phyloP scores from a whole-genome alignment of 306 rosid genomes.

The Boehmeria nivea region DNA sequence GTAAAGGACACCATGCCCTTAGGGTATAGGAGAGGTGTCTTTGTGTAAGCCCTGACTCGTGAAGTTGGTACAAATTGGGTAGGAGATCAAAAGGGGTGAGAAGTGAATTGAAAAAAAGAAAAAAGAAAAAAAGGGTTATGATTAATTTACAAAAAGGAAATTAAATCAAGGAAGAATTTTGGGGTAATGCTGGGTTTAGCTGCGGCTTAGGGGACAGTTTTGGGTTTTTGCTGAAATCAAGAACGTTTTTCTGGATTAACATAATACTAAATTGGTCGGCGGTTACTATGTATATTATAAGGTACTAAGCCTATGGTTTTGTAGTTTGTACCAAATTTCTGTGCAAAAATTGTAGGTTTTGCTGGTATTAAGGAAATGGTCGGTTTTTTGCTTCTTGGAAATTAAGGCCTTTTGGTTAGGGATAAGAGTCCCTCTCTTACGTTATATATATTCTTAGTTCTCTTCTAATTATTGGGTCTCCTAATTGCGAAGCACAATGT shows the following conservation, averaged over 20 bases:
- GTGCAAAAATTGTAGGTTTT: conserved; percentile 22
- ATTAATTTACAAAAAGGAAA: not conserved
- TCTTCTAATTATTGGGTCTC: conserved; percentile 3
- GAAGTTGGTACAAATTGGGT: not conserved
- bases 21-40: not conserved
- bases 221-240: conserved; percentile 59
- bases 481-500: not conserved
- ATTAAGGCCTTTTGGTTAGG: conserved; percentile 19
- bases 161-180: conserved; percentile 14
- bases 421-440: conserved; percentile 13
- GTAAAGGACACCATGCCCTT: not conserved
- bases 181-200: conserved; percentile 9
- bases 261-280: conserved; percentile 46
- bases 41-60: not conserved
- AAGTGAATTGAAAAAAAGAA: too few species aligned
- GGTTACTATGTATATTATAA: conserved; percentile 26
- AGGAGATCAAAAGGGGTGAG: too few species aligned
- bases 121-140: not conserved
- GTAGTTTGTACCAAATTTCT: conserved; percentile 6
- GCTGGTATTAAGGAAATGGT: conserved; percentile 75
- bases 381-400: conserved; percentile 58
- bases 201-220: conserved; percentile 32
- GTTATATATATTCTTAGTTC: not conserved
- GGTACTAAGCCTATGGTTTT: conserved; percentile 20
- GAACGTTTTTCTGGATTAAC: conserved; percentile 28